These are phyloP conservation scores for Penicillium sp. DNA, from an alignment of 2,329 filamentous ascomycete genomes.

Conservation along the genomic window DNA sequence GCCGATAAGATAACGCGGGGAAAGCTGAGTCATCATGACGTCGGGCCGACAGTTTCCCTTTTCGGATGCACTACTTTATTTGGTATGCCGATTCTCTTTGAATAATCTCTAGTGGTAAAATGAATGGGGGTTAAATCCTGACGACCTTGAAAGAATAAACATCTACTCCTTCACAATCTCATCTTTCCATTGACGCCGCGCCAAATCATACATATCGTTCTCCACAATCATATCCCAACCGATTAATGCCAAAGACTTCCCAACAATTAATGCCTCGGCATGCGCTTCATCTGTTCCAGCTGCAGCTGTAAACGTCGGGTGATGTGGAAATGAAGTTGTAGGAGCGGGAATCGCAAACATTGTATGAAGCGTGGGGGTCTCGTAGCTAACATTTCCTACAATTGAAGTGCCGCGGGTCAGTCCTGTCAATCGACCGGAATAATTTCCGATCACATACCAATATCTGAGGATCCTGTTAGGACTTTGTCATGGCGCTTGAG, in stretches of 20 bases:
- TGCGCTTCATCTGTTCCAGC: slow-evolving; percentile 46
- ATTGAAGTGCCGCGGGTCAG: background rate
- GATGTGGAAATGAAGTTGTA: slow-evolving; percentile 35
- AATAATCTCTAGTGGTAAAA: background rate
- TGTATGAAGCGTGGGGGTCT: slow-evolving; percentile 49
- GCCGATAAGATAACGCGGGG: slow-evolving; percentile 6
- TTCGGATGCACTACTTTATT: background rate
- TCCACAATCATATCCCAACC: slow-evolving; percentile 35
- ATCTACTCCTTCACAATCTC: slow-evolving; percentile 18
- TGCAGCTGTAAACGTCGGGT: slow-evolving; percentile 45
- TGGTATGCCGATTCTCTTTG: no score
- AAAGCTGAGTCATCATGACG: slow-evolving; percentile 7
- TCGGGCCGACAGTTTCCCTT: background rate
- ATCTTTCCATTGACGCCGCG: slow-evolving; percentile 26
- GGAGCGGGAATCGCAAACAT: slow-evolving; percentile 47
- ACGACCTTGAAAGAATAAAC: background rate
- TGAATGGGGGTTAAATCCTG: background rate
- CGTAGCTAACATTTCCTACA: slow-evolving; percentile 50
- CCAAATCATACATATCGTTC: slow-evolving; percentile 22
- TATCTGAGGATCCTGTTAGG: slow-evolving; percentile 48
- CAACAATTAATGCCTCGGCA: slow-evolving; percentile 43
- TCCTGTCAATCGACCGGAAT: background rate
- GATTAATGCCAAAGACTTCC: slow-evolving; percentile 46
- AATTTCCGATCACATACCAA: slow-evolving; percentile 28
- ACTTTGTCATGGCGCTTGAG: slow-evolving; percentile 38